Base-by-base conservation (phyloP, 2,329 filamentous ascomycete genomes). In the Xylaria sp. region DNA sequence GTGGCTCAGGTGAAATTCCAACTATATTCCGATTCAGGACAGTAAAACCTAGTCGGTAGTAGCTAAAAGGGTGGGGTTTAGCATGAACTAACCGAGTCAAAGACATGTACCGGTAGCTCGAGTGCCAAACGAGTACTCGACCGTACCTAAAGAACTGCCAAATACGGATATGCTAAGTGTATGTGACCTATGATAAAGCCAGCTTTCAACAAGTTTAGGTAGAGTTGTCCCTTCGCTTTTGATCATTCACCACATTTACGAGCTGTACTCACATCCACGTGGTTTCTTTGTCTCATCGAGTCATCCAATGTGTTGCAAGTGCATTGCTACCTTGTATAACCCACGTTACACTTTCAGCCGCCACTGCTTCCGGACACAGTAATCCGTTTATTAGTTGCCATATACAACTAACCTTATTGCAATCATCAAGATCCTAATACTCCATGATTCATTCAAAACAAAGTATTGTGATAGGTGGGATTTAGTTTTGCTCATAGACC, bases 231-330 rank as follows among this genome's bases (percentile, higher is more conserved):
- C 37, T 28, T 46, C n/a, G 9, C 28, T 28, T 54, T 52, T n/a
- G 13, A 13, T 39, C 31, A 62, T 62, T 62, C 34, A 52, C 59
- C 46, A 20, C 31, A 62, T 52, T 57, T 41, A 57, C 10, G 41
- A 3, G 20, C 37, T 41, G 37, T 39, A 9, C 34, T 54, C 31
- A 23, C 62, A 57, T 46, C 66, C 62, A 69, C 66, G 66, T 69
- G 66, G 56, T 39, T 31, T 59, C 10, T 50, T 54, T 55, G 50
- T 60, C 28, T 59, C 8, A 54, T 56, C 34, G 9, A 63, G 59
- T 48, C 59, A 58, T 48, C 25, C 4, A 46, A 31, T 34, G 44
- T 63, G 9, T 56, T 28, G 28, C 3, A 28, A 28, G 28, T 28
- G 28, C 28, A 28, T 3, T 4, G 13, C 10, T 28, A 41, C 34